Evolutionary conservation across 1,139 yeast species (phyloP).

Genomic region (Diutina catenulata): DNA sequence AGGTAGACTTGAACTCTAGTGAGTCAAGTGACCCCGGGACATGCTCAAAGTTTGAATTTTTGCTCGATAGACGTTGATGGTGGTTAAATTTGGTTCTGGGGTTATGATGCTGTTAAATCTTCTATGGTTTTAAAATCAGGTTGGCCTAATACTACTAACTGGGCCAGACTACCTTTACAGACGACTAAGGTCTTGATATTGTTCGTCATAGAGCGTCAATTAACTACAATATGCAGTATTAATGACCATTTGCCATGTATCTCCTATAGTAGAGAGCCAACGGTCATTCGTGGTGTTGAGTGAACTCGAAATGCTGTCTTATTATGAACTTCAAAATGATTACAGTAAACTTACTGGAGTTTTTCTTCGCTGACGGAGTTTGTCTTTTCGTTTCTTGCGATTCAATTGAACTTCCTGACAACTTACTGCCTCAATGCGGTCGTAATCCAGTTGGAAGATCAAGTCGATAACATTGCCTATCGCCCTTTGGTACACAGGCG

Average conservation of each 20-base stretch:
- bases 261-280: background rate
- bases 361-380: background rate
- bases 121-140: too few relatives aligned
- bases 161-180: too few relatives aligned
- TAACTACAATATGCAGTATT: background rate
- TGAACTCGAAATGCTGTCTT: background rate
- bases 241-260: background rate
- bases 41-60: too few relatives aligned
- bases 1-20: background rate
- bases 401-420: background rate
- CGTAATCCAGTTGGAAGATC: constrained; percentile 3
- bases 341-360: background rate
- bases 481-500: constrained; percentile 2
- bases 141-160: too few relatives aligned
- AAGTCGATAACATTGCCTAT: constrained; percentile 5
- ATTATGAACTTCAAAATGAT: background rate
- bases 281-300: too few relatives aligned
- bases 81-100: too few relatives aligned
- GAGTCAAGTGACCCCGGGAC: background rate
- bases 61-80: too few relatives aligned
- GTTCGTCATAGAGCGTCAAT: background rate
- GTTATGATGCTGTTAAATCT: too few relatives aligned
- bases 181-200: too few relatives aligned
- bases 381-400: background rate
- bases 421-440: constrained; percentile 3